Conservation (phyloP, 805 yeast genomes). For the Myxozyma monticola region DNA sequence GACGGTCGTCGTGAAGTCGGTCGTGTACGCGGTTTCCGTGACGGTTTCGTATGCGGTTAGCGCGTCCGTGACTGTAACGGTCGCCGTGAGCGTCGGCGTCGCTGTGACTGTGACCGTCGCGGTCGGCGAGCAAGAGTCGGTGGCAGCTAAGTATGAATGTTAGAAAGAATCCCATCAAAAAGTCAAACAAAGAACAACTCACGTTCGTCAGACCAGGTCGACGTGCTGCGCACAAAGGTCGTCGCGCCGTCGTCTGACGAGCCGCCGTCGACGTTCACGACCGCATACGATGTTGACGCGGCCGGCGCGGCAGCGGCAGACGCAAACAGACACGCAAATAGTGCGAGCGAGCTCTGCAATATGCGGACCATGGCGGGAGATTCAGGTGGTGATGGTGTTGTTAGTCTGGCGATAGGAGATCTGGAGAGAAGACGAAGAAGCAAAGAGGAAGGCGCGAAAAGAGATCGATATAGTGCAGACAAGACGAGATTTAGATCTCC, state of each 20-base stretch:
- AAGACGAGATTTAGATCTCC: no score
- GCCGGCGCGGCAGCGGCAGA: conserved; percentile 4
- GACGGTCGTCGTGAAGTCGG: conserved; percentile 1
- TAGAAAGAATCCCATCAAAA: neutral
- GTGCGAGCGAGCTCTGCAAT: neutral
- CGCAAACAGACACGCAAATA: neutral
- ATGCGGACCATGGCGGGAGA: neutral
- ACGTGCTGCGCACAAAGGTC: neutral
- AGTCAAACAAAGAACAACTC: neutral
- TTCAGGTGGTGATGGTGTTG: no score
- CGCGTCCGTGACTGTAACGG: conserved; percentile 11
- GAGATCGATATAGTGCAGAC: no score
- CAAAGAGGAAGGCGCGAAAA: no score
- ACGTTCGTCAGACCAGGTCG: neutral
- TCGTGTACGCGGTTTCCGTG: conserved; percentile 6
- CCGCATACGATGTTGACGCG: conserved; percentile 14
- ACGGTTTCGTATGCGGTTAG: neutral
- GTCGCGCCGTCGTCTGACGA: neutral
- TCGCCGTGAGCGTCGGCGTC: conserved; percentile 7
- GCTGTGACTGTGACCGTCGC: conserved; percentile 2
- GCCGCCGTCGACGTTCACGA: conserved; percentile 22
- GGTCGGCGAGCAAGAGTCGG: conserved; percentile 1
- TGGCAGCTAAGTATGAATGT: neutral
- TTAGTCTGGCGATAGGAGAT: no score
- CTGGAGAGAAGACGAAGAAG: no score